Evolutionary conservation across 1,284 basidiomycete species (phyloP).

Genomic region (Pascua sp.): DNA sequence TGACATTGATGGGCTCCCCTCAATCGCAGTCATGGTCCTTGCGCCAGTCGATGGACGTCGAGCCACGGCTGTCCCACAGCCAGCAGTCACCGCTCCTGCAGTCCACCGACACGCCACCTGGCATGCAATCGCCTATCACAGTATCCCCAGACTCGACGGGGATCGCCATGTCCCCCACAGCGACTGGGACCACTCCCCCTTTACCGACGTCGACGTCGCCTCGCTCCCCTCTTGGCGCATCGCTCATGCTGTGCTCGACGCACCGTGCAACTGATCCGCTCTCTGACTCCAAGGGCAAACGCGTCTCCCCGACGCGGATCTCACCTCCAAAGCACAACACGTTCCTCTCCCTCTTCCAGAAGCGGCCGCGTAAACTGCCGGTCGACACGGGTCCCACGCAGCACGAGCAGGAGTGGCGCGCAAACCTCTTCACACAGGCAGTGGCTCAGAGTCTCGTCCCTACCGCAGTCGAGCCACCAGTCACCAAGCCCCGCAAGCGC

Average conservation of each 20-base stretch:
- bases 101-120: too few species aligned
- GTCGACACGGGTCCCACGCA: neutral
- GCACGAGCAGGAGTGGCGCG: constrained; percentile 1
- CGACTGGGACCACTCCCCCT: neutral
- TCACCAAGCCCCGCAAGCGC: neutral
- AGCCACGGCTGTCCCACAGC: too few species aligned
- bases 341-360: neutral
- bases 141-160: too few species aligned
- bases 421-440: constrained; percentile 7
- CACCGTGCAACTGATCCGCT: neutral
- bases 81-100: too few species aligned
- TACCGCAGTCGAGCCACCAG: neutral
- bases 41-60: too few species aligned
- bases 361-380: neutral
- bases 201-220: neutral
- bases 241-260: constrained; percentile 5
- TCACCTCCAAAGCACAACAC: too few species aligned
- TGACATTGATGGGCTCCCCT: too few species aligned
- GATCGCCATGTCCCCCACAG: too few species aligned
- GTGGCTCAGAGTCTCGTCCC: constrained; percentile 1
- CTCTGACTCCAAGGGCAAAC: neutral
- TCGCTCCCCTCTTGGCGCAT: neutral
- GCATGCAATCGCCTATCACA: too few species aligned
- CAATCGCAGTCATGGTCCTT: neutral
- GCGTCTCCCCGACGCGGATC: too few species aligned